phyloP scores from a whole-genome alignment of 2,329 filamentous ascomycete genomes.

The Neofusicoccum laricinum region DNA sequence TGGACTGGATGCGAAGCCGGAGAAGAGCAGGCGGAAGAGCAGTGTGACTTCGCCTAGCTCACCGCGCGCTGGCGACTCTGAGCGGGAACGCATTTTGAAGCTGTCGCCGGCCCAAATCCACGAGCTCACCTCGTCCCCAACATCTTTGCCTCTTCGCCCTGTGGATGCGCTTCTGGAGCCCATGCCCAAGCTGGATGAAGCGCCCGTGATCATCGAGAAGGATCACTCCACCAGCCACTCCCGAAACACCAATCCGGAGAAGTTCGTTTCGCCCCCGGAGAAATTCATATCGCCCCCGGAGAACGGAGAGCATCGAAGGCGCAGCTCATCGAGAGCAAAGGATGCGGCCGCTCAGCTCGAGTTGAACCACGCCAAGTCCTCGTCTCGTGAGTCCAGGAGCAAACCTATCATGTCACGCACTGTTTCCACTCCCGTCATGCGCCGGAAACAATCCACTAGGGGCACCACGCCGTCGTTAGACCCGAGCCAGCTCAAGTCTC shows the following conservation, averaged over 20 bases:
- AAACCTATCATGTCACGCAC: slow-evolving; percentile 11
- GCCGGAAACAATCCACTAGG: slow-evolving; percentile 32
- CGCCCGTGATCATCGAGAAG: slow-evolving; percentile 8
- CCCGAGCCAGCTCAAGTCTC: not conserved
- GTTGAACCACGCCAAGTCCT: not conserved
- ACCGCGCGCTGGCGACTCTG: not conserved
- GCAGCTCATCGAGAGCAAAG: not conserved
- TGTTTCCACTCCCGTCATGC: slow-evolving; percentile 34
- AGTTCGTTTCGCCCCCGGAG: not conserved
- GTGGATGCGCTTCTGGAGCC: slow-evolving; percentile 39
- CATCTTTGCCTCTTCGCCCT: slow-evolving; percentile 51
- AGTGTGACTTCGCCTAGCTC: slow-evolving; percentile 5
- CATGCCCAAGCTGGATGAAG: slow-evolving; percentile 4
- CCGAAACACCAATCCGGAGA: not conserved
- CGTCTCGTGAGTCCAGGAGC: not conserved
- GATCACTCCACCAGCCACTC: not conserved
- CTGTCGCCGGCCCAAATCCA: slow-evolving; percentile 55
- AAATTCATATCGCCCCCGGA: slow-evolving; percentile 1
- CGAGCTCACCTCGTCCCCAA: slow-evolving; percentile 53
- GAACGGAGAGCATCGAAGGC: slow-evolving; percentile 4
- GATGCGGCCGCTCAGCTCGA: not conserved
- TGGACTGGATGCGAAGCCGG: not conserved
- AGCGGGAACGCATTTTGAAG: slow-evolving; percentile 44
- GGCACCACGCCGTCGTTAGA: slow-evolving; percentile 6
- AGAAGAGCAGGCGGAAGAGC: not conserved